Conservation (phyloP, 352 stramenopile species). For the Pythium sp. region DNA sequence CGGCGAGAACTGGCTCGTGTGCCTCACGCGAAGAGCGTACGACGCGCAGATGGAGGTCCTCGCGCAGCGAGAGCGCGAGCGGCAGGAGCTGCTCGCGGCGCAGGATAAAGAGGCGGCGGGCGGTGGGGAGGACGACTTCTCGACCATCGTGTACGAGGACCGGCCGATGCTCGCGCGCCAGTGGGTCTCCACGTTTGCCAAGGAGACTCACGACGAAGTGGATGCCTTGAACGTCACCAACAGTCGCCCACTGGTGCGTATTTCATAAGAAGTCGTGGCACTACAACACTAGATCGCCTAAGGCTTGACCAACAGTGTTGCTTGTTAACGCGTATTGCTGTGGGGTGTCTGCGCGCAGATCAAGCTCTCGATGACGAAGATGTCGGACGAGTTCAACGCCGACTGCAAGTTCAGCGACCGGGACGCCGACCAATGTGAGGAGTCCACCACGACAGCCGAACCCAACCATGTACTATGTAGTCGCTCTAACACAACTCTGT, state of each 20-base stretch:
- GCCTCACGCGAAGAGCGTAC: slow-evolving; percentile 59
- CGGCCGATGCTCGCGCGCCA: slow-evolving; percentile 57
- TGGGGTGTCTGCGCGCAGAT: slow-evolving; percentile 33
- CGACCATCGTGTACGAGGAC: slow-evolving; percentile 73
- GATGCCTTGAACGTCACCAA: slow-evolving; percentile 51
- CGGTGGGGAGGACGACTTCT: slow-evolving; percentile 40
- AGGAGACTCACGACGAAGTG: slow-evolving; percentile 68
- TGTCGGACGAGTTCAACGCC: slow-evolving; percentile 78
- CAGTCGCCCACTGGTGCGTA: slow-evolving; percentile 40
- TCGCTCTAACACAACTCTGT: background rate
- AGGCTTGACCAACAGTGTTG: background rate
- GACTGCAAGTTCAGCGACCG: slow-evolving; percentile 86
- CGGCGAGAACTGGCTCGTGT: slow-evolving; percentile 85
- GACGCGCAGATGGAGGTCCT: slow-evolving; percentile 70
- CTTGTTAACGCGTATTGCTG: background rate
- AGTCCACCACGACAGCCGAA: background rate
- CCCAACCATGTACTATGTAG: background rate
- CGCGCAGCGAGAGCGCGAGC: slow-evolving; percentile 42
- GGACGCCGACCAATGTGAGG: slow-evolving; percentile 69
- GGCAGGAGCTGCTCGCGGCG: slow-evolving; percentile 36
- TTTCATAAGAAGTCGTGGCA: background rate
- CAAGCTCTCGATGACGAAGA: slow-evolving; percentile 74
- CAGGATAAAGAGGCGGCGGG: slow-evolving; percentile 30
- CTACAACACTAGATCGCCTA: background rate
- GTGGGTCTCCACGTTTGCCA: slow-evolving; percentile 47